Conservation (phyloP, 208 protist species). For the Trypanosoma grayi region DNA sequence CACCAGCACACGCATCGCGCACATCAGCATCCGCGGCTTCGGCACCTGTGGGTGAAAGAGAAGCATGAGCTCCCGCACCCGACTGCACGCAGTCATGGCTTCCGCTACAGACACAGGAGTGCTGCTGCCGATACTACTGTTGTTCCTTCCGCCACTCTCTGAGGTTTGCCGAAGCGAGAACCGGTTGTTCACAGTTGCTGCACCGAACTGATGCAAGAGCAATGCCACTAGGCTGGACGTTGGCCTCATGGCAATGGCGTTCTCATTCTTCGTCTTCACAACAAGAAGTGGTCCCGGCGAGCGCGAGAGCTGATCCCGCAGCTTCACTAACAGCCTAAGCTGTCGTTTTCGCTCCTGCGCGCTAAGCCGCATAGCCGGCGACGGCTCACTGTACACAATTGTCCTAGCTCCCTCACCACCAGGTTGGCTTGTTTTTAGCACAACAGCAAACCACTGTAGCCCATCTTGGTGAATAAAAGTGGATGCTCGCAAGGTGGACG, state of each 20-base stretch:
- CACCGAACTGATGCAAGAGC: constrained; percentile 49
- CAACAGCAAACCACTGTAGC: constrained; percentile 27
- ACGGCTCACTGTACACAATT: constrained; percentile 28
- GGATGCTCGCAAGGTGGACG: background rate
- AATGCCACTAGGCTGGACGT: constrained; percentile 41
- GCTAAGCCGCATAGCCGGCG: constrained; percentile 17
- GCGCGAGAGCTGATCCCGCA: constrained; percentile 16
- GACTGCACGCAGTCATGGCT: background rate
- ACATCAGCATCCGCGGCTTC: constrained; percentile 49
- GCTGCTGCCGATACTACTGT: background rate
- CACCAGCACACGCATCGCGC: constrained; percentile 47
- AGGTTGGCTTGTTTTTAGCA: constrained; percentile 1
- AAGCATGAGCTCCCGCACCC: constrained; percentile 46
- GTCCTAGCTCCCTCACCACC: background rate
- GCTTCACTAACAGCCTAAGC: constrained; percentile 22
- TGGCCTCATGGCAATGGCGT: constrained; percentile 41
- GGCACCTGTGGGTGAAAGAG: constrained; percentile 45
- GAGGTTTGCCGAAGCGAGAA: background rate
- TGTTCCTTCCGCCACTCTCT: background rate
- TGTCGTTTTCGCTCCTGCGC: constrained; percentile 28
- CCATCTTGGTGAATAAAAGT: constrained; percentile 20
- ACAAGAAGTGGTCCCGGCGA: constrained; percentile 20
- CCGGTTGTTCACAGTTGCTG: constrained; percentile 2
- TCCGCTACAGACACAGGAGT: background rate
- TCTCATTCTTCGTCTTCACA: constrained; percentile 20